Base-by-base conservation (phyloP, 352 stramenopile species). In the Phytophthora sojae region DNA sequence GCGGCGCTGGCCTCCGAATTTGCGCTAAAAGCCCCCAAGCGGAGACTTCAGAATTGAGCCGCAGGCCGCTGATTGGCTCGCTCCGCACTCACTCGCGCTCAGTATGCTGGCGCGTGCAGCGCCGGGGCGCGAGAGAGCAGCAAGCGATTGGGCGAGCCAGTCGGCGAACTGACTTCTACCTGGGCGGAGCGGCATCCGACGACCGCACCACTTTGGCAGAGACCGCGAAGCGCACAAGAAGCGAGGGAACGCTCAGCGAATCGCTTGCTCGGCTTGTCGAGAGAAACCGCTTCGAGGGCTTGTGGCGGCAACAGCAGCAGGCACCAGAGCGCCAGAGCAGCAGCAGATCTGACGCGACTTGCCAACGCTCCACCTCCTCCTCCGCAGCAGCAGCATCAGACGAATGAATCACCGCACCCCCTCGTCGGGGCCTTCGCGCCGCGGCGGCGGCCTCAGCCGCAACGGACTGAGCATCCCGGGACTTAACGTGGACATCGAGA, bases 401-500 rank as follows among this genome's bases (percentile, higher is more conserved):
- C 11, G 57, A 17, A 82, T 82, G 75, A 82, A 82, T 30, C 75
- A 84, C 23, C 71, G 74, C 65, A 61, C 37, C 11, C 79, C 77
- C 30, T 74, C 57, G 15, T 37, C 25, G 4, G 77, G 30, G 6
- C 58, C 62, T 50, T 61, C 69, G 35, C 68, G 57, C 5, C 65
- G 60, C 17, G 69, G 35, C 8, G 39, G 47, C 47, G 47, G 47
- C 8, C 74, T 42, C 32, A 73, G 57, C 39, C 47, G 50, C 57
- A 61, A 66, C 55, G 75, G 60, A 11, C 23, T 74, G 17, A 75
- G 69, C 54, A 83, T 86, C 60, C 70, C 75, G 1, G 71, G 75
- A 19, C 76, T 94, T 11, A 92, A 94, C 65, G 81, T 94, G 52
- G 85, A 94, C 74, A 90, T 93, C 26, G 86, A 94, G 75, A 81